Evolutionary conservation across 108 stramenopile species (phyloP), one percentile per base, ranked within the genome.

Genomic region (Cylindrotheca closterium): DNA sequence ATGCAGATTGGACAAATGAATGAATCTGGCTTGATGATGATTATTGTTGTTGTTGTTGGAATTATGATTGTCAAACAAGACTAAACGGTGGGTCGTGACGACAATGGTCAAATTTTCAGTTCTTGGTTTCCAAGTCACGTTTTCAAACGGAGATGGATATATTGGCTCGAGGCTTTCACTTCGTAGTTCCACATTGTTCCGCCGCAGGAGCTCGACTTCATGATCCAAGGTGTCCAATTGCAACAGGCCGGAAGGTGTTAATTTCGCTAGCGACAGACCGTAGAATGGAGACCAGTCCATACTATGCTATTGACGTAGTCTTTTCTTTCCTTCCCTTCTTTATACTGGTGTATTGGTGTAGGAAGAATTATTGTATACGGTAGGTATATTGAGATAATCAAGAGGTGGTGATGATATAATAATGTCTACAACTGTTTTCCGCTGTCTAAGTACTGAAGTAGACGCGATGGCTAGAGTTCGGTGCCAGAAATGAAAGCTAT

Each of bases 181-280:
- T 21, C 92, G 92, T 30, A 93, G 59, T 70, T 90, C 92, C 1
- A 88, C 49, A 0, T 71, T 63, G 1, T 34, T 27, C 48, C 85
- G 70, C 8, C 71, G 73, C 18, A 86, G 58, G 22, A 89, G 60
- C 72, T 85, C 75, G 12, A 88, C 85, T 69, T 93, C 92, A 19
- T 77, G 67, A 48, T 79, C 86, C 21, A 57, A 29, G 2, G 71
- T 58, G 55, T 89, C 84, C 60, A 87, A 81, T 49, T 78, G 50
- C 22, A 90, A 59, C 51, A 93, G 78, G 1, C 92, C 89, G 0
- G 89, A 78, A 4, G 85, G 77, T 23, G 92, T 90, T 23, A 89
- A 79, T 24, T 65, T 32, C 15, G 87, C 83, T 47, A 51, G 55
- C 15, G 81, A 71, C 12, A 93, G 63, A 73, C 87, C 85, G 31